Evolutionary conservation across 441 rosid genomes (phyloP).

Genomic region (Aquilaria agallochum): DNA sequence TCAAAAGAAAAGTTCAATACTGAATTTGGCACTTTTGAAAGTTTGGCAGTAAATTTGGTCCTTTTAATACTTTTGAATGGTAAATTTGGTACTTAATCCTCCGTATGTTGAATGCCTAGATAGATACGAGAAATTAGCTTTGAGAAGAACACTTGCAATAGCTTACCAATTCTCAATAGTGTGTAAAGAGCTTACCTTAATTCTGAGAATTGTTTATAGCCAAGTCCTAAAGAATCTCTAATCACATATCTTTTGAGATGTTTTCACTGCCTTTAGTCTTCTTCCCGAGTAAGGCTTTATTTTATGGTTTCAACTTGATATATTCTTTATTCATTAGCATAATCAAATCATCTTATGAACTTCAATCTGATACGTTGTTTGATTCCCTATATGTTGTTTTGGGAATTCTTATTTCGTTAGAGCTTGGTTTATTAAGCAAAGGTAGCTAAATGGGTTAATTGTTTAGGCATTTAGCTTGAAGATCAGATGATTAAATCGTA

Average conservation of each 20-base stretch:
- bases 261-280: conserved; percentile 65
- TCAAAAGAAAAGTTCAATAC: too few species aligned
- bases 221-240: conserved; percentile 58
- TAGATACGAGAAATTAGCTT: conserved; percentile 51
- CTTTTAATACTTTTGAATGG: too few species aligned
- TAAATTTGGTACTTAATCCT: too few species aligned
- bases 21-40: too few species aligned
- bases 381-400: not conserved
- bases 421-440: not conserved
- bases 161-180: conserved; percentile 51
- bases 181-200: conserved; percentile 66
- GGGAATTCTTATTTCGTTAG: not conserved
- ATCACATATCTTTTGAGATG: conserved; percentile 55
- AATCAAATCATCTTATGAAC: too few species aligned
- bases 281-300: conserved; percentile 56
- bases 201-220: conserved; percentile 46
- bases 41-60: too few species aligned
- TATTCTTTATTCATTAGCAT: too few species aligned
- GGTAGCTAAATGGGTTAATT: not conserved
- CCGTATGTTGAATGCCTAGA: conserved; percentile 26
- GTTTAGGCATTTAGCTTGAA: not conserved
- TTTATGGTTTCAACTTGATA: too few species aligned
- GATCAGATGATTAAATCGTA: not conserved
- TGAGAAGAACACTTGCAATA: conserved; percentile 43
- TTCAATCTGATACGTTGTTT: not conserved